A percentile compares a stretch with the other conserved stretches of the same genome.
Conservation (phyloP, 495 filamentous ascomycete species). For the Bryoglossum gracile region DNA sequence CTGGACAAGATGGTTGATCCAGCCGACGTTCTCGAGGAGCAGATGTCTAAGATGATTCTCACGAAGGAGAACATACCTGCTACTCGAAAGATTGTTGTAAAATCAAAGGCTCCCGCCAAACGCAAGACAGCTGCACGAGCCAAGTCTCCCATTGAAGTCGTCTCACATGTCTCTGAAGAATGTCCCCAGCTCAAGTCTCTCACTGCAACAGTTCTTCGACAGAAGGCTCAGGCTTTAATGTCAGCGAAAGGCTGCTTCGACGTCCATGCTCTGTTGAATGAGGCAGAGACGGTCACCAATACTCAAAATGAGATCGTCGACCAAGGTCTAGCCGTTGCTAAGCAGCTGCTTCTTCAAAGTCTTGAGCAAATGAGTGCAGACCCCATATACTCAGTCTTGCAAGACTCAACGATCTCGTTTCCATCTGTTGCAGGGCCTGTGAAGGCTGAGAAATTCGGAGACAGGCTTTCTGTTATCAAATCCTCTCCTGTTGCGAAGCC, state of each 20-base stretch:
- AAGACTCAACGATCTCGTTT: slow-evolving; percentile 84
- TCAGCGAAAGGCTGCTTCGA: slow-evolving; percentile 47
- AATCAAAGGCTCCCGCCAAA: slow-evolving; percentile 12
- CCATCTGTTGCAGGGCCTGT: slow-evolving; percentile 48
- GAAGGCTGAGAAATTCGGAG: slow-evolving; percentile 16
- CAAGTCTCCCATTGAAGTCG: slow-evolving; percentile 25
- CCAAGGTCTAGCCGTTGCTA: slow-evolving; percentile 50
- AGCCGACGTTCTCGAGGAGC: slow-evolving; percentile 34
- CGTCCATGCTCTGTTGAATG: slow-evolving; percentile 44
- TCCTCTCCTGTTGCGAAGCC: slow-evolving; percentile 14
- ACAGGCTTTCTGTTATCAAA: slow-evolving; percentile 9
- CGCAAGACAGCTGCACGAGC: slow-evolving; percentile 19
- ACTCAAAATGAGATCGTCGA: slow-evolving; percentile 36
- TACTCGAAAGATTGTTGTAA: slow-evolving; percentile 22
- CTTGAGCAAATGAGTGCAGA: slow-evolving; percentile 65
- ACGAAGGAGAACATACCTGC: slow-evolving; percentile 17
- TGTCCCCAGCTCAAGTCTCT: slow-evolving; percentile 50
- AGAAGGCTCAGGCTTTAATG: slow-evolving; percentile 52
- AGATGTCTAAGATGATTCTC: slow-evolving; percentile 34
- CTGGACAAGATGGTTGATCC: slow-evolving; percentile 6
- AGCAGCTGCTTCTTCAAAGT: slow-evolving; percentile 50
- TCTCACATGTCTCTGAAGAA: slow-evolving; percentile 34
- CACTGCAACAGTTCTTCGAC: slow-evolving; percentile 54
- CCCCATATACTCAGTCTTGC: slow-evolving; percentile 79
- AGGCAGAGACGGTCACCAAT: slow-evolving; percentile 36